phyloP scores from a whole-genome alignment of 2,329 filamentous ascomycete species.

The Lecanosticta acicola region DNA sequence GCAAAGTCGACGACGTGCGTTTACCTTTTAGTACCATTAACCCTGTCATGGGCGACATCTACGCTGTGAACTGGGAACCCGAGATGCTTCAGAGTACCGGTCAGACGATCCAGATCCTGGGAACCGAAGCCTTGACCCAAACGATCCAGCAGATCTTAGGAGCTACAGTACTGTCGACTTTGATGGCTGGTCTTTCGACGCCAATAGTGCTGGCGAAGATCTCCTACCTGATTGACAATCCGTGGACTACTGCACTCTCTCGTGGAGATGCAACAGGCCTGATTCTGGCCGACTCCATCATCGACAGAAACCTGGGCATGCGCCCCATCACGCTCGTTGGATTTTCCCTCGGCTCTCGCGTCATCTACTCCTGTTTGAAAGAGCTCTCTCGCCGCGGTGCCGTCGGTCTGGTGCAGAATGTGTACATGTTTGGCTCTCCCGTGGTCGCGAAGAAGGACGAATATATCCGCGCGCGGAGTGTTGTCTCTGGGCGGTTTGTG shows the following conservation, averaged over 20 bases:
- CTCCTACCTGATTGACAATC: conserved; percentile 94
- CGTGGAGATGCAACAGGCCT: conserved; percentile 82
- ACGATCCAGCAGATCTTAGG: conserved; percentile 92
- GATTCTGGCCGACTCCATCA: conserved; percentile 88
- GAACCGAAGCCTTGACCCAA: conserved; percentile 94
- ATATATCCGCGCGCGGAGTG: conserved; percentile 70
- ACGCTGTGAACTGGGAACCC: conserved; percentile 94
- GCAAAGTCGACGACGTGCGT: conserved; percentile 93
- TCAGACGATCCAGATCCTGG: conserved; percentile 96
- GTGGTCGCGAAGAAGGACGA: conserved; percentile 89
- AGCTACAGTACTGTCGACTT: conserved; percentile 75
- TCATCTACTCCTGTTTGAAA: conserved; percentile 86
- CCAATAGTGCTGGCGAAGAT: conserved; percentile 90
- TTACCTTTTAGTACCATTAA: conserved; percentile 94
- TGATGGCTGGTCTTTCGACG: conserved; percentile 92
- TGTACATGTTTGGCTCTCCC: conserved; percentile 89
- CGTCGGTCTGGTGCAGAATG: conserved; percentile 84
- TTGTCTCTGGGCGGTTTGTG: conserved; percentile 86
- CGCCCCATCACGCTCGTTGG: conserved; percentile 89
- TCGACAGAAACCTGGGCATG: conserved; percentile 84
- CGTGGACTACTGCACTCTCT: conserved; percentile 94
- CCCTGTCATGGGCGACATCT: conserved; percentile 95
- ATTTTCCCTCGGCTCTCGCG: conserved; percentile 84
- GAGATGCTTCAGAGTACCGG: conserved; percentile 98
- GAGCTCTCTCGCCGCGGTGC: conserved; percentile 82